These are phyloP conservation scores for Chytridiales sp. DNA, from an alignment of 371 early-diverging fungal species.

Conservation along the genomic window DNA sequence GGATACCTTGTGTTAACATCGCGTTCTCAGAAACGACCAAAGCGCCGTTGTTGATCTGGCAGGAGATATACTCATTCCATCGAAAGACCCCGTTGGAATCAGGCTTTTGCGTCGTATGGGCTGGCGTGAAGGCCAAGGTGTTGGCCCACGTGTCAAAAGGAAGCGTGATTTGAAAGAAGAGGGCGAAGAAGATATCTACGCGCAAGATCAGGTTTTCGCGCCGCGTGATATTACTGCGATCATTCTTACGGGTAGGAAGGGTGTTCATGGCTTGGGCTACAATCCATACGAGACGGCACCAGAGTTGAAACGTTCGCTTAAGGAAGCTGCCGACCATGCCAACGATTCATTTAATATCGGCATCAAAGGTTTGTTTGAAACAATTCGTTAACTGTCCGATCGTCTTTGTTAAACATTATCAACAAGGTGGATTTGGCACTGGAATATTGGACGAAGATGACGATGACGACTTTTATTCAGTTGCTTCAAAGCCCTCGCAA, in stretches of 20 bases:
- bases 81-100: conserved; percentile 48
- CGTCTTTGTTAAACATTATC: neutral
- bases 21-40: neutral
- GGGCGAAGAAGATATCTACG: conserved; percentile 47
- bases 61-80: conserved; percentile 62
- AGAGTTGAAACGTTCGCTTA: neutral
- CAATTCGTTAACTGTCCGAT: neutral
- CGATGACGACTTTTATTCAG: conserved; percentile 41
- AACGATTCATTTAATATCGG: neutral
- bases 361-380: conserved; percentile 5
- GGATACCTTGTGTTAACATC: neutral
- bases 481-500: neutral
- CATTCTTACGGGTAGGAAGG: conserved; percentile 48
- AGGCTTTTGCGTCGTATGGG: conserved; percentile 74
- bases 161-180: conserved; percentile 14
- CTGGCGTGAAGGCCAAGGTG: conserved; percentile 83
- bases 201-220: conserved; percentile 61
- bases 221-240: conserved; percentile 69
- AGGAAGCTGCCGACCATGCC: neutral
- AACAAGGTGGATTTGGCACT: conserved; percentile 47
- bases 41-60: conserved; percentile 19
- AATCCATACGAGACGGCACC: conserved; percentile 2
- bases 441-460: conserved; percentile 57
- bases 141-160: conserved; percentile 65
- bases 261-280: conserved; percentile 68